A percentile compares a stretch with the other conserved stretches of the same genome.
Evolutionary conservation across 257 asterid species (phyloP).

Genomic region (Jaltomata sinuosa): DNA sequence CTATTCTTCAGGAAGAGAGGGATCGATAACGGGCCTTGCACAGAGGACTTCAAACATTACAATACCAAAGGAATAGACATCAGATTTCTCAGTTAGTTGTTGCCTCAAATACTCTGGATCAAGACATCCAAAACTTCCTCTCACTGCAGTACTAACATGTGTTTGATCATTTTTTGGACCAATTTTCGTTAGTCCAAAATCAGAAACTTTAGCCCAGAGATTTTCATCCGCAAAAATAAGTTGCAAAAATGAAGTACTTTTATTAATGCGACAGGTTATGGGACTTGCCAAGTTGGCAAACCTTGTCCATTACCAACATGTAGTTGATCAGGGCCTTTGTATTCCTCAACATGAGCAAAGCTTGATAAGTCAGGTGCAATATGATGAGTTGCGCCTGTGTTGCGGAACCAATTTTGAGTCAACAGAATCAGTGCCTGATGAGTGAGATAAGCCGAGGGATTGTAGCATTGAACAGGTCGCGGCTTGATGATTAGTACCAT

Average conservation of each 20-base stretch:
- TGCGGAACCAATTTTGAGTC: background rate
- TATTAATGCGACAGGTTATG: too few relatives aligned
- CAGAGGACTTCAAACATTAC: slow-evolving; percentile 26
- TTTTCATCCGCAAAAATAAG: slow-evolving; percentile 11
- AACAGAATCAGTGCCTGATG: too few relatives aligned
- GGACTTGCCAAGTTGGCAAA: too few relatives aligned
- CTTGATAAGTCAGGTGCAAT: background rate
- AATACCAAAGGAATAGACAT: too few relatives aligned
- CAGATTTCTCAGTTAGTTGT: too few relatives aligned
- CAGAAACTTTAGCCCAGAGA: slow-evolving; percentile 30
- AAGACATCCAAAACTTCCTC: slow-evolving; percentile 34
- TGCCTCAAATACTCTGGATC: too few relatives aligned
- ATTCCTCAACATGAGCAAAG: background rate
- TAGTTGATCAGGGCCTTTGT: background rate
- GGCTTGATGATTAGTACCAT: too few relatives aligned
- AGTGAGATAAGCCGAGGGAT: too few relatives aligned
- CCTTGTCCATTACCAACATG: background rate
- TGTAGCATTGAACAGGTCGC: too few relatives aligned
- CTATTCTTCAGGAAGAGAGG: slow-evolving; percentile 19
- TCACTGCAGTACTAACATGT: slow-evolving; percentile 32
- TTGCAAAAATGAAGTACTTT: too few relatives aligned
- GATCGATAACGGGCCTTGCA: slow-evolving; percentile 31
- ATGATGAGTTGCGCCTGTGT: background rate
- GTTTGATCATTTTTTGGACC: slow-evolving; percentile 34
- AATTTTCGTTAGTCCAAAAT: slow-evolving; percentile 25